These are phyloP conservation scores for Alternaria angustiovoidea DNA, from an alignment of 2,329 filamentous ascomycete genomes.

Conservation along the genomic window DNA sequence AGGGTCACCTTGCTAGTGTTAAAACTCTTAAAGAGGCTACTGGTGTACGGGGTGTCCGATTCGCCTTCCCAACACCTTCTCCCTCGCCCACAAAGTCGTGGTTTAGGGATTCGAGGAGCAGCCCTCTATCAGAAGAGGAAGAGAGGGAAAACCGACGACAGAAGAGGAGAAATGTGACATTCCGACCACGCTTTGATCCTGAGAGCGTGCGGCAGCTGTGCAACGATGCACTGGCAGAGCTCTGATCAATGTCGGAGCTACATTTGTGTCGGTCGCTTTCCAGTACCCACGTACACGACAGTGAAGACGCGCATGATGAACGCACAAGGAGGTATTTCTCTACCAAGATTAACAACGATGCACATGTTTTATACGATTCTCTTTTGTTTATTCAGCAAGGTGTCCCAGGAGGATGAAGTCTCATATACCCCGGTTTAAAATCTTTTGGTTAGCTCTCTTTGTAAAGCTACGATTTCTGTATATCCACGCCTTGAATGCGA, in stretches of 20 bases:
- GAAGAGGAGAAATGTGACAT: conserved; percentile 26
- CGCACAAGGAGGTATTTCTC: not conserved
- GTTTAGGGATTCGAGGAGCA: not conserved
- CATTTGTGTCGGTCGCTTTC: not conserved
- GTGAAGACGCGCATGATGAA: not conserved
- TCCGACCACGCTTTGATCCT: conserved; percentile 44
- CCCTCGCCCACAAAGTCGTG: conserved; percentile 24
- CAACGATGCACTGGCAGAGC: conserved; percentile 40
- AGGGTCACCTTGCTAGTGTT: conserved; percentile 38
- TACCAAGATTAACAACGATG: not conserved
- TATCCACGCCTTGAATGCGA: not conserved
- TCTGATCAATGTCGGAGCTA: conserved; percentile 13
- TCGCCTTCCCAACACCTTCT: conserved; percentile 23
- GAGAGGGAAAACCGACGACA: conserved; percentile 22
- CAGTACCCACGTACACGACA: not conserved
- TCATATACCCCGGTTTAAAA: conserved; percentile 1
- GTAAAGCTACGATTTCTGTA: not conserved
- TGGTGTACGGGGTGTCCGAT: conserved; percentile 18
- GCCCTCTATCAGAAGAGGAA: conserved; percentile 18
- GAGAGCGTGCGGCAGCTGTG: conserved; percentile 36
- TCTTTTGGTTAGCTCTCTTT: not conserved
- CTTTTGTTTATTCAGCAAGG: conserved; percentile 2
- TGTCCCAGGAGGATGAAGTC: not conserved
- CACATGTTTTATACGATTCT: not conserved
- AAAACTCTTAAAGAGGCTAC: conserved; percentile 31